phyloP scores from a whole-genome alignment of 2,329 filamentous ascomycete genomes.

The Aspergillus costaricaensis region DNA sequence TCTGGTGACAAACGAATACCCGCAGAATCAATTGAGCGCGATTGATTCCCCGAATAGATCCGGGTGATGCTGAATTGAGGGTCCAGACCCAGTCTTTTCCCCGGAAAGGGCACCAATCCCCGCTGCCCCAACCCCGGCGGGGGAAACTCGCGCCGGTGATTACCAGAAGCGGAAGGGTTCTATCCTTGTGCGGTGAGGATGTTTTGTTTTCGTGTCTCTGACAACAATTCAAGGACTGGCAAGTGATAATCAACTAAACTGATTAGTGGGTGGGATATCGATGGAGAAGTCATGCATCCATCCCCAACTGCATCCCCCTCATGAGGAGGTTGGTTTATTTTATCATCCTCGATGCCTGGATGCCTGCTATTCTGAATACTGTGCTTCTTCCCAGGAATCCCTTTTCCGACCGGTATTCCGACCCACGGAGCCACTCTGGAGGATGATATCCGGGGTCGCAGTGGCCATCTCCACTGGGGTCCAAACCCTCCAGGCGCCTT shows the following conservation, averaged over 20 bases:
- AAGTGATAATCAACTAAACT: too few species aligned
- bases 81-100: neutral
- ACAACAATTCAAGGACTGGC: too few species aligned
- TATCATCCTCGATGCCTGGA: neutral
- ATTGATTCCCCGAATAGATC: too few species aligned
- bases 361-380: conserved; percentile 5
- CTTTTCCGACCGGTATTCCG: conserved; percentile 12
- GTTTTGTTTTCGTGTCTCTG: too few species aligned
- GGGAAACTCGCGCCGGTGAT: neutral
- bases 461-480: neutral
- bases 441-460: conserved; percentile 4
- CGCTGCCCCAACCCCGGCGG: neutral
- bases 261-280: neutral
- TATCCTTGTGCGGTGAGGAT: neutral
- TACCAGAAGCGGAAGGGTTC: neutral
- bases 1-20: too few species aligned
- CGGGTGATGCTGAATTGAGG: neutral
- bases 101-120: neutral
- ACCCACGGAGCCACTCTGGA: neutral
- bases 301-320: neutral
- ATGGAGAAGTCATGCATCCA: neutral
- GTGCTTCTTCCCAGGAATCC: conserved; percentile 16
- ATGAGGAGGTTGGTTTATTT: neutral
- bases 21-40: too few species aligned
- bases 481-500: too few species aligned